Conservation (phyloP, 139 green algal species). For the Pleodorina starrii region DNA sequence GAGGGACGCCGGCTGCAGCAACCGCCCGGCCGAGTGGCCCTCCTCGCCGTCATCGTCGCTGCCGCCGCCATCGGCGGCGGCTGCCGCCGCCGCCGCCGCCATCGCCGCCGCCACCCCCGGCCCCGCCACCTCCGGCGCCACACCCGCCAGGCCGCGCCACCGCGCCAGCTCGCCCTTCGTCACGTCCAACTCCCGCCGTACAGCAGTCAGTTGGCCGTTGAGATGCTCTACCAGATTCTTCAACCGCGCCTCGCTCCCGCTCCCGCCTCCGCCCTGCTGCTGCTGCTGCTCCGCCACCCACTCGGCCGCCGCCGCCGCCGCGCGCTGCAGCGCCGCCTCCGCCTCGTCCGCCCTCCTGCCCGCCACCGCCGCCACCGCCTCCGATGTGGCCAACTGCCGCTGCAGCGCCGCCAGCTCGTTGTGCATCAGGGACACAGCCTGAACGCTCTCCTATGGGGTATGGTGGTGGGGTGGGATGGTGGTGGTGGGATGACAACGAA, state of each 20-base stretch:
- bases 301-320: not conserved
- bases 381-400: constrained; percentile 41
- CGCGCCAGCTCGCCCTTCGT: constrained; percentile 11
- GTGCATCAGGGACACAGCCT: constrained; percentile 64
- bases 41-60: not conserved
- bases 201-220: not conserved
- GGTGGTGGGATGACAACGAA: no score
- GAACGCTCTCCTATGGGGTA: constrained; percentile 56
- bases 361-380: constrained; percentile 29
- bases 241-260: not conserved
- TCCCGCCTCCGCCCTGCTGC: no score
- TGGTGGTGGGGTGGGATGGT: not conserved
- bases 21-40: not conserved
- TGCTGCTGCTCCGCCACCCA: not conserved
- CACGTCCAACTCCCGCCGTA: constrained; percentile 29
- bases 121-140: constrained; percentile 5
- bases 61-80: not conserved
- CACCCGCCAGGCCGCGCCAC: constrained; percentile 46
- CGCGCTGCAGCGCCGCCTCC: constrained; percentile 37
- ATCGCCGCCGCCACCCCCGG: not conserved
- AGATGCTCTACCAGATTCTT: constrained; percentile 37
- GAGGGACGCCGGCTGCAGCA: not conserved
- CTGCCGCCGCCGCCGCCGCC: not conserved
- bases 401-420: constrained; percentile 59
- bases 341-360: constrained; percentile 14